Evolutionary conservation across 305 asterid species (phyloP).

Genomic region (Fraxinus xanthoxyloides): DNA sequence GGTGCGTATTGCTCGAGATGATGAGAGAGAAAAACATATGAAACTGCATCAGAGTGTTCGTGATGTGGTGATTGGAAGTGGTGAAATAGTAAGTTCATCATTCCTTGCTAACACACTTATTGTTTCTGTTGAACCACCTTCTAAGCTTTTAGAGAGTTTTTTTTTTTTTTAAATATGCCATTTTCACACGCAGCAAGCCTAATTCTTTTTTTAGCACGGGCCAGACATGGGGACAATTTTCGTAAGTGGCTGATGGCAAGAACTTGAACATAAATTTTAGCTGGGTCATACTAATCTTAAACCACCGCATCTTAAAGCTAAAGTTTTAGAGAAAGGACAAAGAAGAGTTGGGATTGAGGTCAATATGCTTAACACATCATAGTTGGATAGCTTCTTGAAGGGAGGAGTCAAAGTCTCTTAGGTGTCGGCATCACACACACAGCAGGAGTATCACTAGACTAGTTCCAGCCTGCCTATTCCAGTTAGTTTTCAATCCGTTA

Average conservation of each 20-base stretch:
- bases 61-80: constrained; percentile 92
- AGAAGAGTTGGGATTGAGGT: background rate
- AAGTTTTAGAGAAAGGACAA: background rate
- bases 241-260: background rate
- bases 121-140: background rate
- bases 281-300: background rate
- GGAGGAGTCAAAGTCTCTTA: too few relatives aligned
- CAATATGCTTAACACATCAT: too few relatives aligned
- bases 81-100: constrained; percentile 78
- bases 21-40: constrained; percentile 60
- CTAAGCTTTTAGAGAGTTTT: background rate
- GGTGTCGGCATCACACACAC: too few relatives aligned
- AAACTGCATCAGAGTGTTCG: constrained; percentile 90
- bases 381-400: too few relatives aligned
- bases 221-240: background rate
- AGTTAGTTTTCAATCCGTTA: too few relatives aligned
- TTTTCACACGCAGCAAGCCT: background rate
- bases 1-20: constrained; percentile 52
- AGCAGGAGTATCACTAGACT: too few relatives aligned
- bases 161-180: background rate
- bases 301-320: background rate
- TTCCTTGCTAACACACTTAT: constrained; percentile 8
- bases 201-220: background rate
- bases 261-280: background rate
- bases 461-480: too few relatives aligned